phyloP scores from a whole-genome alignment of 2,329 filamentous ascomycete species.

The Colletotrichum somersetense region DNA sequence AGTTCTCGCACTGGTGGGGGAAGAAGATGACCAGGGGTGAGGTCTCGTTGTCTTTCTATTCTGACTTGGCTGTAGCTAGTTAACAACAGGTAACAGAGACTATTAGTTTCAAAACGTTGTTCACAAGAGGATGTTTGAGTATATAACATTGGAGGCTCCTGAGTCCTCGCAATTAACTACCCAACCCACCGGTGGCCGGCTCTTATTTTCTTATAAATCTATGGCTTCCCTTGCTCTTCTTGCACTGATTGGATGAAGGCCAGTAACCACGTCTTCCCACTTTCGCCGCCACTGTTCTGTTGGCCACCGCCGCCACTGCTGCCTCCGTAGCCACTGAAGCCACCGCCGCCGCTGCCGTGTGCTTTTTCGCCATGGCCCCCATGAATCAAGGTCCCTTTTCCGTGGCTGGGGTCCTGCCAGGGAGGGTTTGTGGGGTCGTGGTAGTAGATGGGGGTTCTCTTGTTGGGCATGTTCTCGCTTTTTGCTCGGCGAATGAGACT shows the following conservation, averaged over 20 bases:
- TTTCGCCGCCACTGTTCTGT: not conserved
- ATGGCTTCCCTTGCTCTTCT: not conserved
- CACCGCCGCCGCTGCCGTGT: too few relatives aligned
- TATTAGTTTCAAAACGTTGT: not conserved
- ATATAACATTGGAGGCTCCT: too few relatives aligned
- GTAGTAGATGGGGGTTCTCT: conserved; percentile 12
- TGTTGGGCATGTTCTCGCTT: not conserved
- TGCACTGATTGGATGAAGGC: not conserved
- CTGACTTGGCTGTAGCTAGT: not conserved
- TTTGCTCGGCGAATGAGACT: not conserved
- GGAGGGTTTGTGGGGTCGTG: conserved; percentile 14
- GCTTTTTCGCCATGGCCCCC: not conserved
- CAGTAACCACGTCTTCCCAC: not conserved
- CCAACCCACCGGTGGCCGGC: not conserved
- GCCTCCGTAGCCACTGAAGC: not conserved
- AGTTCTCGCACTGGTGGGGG: not conserved
- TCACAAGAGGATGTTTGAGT: not conserved
- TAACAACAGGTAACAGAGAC: not conserved
- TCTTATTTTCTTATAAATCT: not conserved
- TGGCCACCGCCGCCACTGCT: not conserved
- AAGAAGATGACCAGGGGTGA: not conserved
- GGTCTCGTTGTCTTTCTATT: not conserved
- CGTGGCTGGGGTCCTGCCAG: not conserved
- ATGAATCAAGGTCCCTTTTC: not conserved
- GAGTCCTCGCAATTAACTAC: not conserved